Percentiles rank a stretch among this genome's conserved stretches.
These are phyloP conservation scores for Senecio squalidus DNA, from an alignment of 140 eudicot species.

Conservation along the genomic window DNA sequence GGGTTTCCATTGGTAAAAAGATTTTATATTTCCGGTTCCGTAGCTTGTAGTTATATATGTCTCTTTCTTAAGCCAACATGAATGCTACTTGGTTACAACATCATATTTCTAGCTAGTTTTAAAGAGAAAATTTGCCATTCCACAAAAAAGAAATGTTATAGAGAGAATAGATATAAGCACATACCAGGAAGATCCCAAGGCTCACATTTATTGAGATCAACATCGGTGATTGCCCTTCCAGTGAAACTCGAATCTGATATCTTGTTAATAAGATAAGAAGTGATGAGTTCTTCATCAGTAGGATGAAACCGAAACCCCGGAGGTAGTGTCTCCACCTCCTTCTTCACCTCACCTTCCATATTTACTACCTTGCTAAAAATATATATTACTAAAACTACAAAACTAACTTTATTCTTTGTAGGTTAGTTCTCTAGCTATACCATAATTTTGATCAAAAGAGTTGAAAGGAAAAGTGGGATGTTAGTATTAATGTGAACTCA, in stretches of 20 bases:
- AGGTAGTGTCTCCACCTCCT: conserved; percentile 53
- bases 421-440: conserved; percentile 9
- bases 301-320: conserved; percentile 92
- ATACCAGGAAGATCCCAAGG: conserved; percentile 98
- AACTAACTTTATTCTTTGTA: conserved; percentile 5
- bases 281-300: conserved; percentile 78
- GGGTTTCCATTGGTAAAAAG: not conserved
- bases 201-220: conserved; percentile 75
- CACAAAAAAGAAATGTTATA: not conserved
- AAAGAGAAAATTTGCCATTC: too few species aligned
- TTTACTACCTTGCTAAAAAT: conserved; percentile 10
- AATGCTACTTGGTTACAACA: not conserved
- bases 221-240: conserved; percentile 76
- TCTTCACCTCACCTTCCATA: conserved; percentile 46
- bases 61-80: conserved; percentile 1
- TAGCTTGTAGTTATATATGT: not conserved
- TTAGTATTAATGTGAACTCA: conserved; percentile 16
- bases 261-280: conserved; percentile 58
- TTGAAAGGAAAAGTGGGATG: conserved; percentile 26
- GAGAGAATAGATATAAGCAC: not conserved
- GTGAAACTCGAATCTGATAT: conserved; percentile 57
- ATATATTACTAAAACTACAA: conserved; percentile 9
- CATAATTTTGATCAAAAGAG: conserved; percentile 28
- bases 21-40: not conserved
- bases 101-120: too few species aligned